phyloP scores from a whole-genome alignment of 106 monocot species.

The Acanthochlamys bracteata region DNA sequence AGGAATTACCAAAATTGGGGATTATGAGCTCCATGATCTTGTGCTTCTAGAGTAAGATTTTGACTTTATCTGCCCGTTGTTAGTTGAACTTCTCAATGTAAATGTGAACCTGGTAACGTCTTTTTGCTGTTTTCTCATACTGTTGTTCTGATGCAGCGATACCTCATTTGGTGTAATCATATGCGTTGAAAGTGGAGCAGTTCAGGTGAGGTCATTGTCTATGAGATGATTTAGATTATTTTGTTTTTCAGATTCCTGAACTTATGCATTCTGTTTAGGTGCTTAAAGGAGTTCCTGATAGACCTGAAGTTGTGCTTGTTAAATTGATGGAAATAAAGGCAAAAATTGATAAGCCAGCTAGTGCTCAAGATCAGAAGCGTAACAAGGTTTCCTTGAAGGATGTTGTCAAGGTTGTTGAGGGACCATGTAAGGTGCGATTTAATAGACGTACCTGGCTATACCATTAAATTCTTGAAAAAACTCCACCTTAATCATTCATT shows the following conservation, averaged over 20 bases:
- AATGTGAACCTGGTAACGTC: not conserved
- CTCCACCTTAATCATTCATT: not conserved
- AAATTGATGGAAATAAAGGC: slow-evolving; percentile 87
- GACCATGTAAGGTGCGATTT: slow-evolving; percentile 67
- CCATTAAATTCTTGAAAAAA: slow-evolving; percentile 1
- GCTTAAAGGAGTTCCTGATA: slow-evolving; percentile 95
- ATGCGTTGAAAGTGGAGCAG: slow-evolving; percentile 86
- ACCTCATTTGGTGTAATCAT: slow-evolving; percentile 89
- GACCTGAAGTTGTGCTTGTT: slow-evolving; percentile 79
- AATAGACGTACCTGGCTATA: not conserved
- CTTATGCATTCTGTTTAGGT: slow-evolving; percentile 34
- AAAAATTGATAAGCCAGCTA: slow-evolving; percentile 65
- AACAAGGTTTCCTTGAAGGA: slow-evolving; percentile 73
- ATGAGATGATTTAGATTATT: not conserved
- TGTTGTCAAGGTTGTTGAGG: slow-evolving; percentile 87
- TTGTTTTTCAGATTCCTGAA: not conserved
- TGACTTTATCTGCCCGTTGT: not conserved
- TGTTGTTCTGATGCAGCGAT: slow-evolving; percentile 48
- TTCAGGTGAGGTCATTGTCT: slow-evolving; percentile 43
- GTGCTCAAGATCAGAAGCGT: slow-evolving; percentile 61
- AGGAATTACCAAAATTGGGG: slow-evolving; percentile 81
- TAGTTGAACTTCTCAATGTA: no score
- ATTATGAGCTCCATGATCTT: slow-evolving; percentile 96
- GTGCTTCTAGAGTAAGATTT: slow-evolving; percentile 77
- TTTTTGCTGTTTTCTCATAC: slow-evolving; percentile 2